Evolutionary conservation across 805 yeast genomes (phyloP), one percentile per base, ranked within the genome.

Genomic region (Saccharomycopsis babjevae): DNA sequence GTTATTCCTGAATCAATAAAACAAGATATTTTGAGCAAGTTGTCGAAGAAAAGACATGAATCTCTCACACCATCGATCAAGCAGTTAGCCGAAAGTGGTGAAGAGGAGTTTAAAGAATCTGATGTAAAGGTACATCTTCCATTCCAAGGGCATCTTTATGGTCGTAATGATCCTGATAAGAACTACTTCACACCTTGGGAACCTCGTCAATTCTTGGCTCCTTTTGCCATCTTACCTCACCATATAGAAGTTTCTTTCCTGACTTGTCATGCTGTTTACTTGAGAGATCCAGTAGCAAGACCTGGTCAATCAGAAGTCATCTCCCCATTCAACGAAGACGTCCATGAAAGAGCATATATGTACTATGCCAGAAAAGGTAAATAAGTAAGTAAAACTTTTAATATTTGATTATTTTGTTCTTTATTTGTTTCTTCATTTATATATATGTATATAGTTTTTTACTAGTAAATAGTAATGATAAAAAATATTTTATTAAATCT

Each of bases 261-360:
- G 64, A 90, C 97, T 5, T 93, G 98, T 72, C 97, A 92, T 72
- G 97, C 97, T 5, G 88, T 94, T n/a, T 94, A 93, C 73, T 75
- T 94, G 72, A 86, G 97, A 74, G 96, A 94, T 72, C 99, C 99
- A 16, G 91, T 94, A 57, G 96, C 97, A 15, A 83, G 97, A 72
- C 97, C 97, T 6, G 97, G 97, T 61, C 92, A 89, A 70, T 88
- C 97, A 38, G 99, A 94, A 77, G 96, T 94, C 62, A 88, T 94
- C 65, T 79, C 97, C 61, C 99, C 99, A 59, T 89, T 86, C 73
- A 85, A 86, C 43, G 78, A 83, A 64, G 85, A 84, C 62, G 83
- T 85, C 66, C 97, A 93, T 69, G 94, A 92, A 76, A 84, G 96
- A 73, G 97, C 97, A 50, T 92, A 88, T 79, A 88, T 91, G 94